Evolutionary conservation across 768 basidiomycete species (phyloP), one percentile per base, ranked within the genome.

Genomic region (Macrolepiota dolichaula): DNA sequence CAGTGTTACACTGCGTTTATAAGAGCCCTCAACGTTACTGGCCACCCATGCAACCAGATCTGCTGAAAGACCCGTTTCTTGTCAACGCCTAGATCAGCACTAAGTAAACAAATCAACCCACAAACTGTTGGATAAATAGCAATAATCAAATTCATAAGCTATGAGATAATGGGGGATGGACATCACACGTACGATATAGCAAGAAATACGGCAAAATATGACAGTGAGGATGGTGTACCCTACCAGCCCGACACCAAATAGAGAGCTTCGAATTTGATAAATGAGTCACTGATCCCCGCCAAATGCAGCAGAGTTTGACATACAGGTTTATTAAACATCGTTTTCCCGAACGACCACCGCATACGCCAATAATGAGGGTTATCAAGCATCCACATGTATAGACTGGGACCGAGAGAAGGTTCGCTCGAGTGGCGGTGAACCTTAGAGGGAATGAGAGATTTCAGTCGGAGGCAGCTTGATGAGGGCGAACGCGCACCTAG

Each of bases 371-470:
- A 35, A 76, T 59, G 62, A 82, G 79, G 4, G 91, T 92, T 66
- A 89, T 74, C 38, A 89, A 70, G 65, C 88, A 88, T n/a, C 86
- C 84, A 82, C 87, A 89, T 4, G 79, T 81, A 67, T 92, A 92
- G 27, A 91, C 87, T 1, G 91, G 90, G 3, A 92, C 89, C 0
- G 88, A 88, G 15, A 93, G 76, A 11, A 92, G 70, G 67, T 92
- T 92, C 1, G 90, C 88, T 25, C 76, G 71, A 1, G 87, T 91
- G 10, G 88, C 84, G 42, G 73, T 71, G 73, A 81, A 89, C 3
- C 86, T 87, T 82, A 27, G 50, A 19, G 2, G 19, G 38, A 29
- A 47, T 57, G 27, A 4, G 47, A 55, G 10, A 62, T 27, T 50
- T 7, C 32, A 35, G 12, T 17, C 10, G n/a, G 36, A 9, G 47